These are phyloP conservation scores for Trypanosoma avium DNA, from an alignment of 208 protist genomes.

Conservation along the genomic window DNA sequence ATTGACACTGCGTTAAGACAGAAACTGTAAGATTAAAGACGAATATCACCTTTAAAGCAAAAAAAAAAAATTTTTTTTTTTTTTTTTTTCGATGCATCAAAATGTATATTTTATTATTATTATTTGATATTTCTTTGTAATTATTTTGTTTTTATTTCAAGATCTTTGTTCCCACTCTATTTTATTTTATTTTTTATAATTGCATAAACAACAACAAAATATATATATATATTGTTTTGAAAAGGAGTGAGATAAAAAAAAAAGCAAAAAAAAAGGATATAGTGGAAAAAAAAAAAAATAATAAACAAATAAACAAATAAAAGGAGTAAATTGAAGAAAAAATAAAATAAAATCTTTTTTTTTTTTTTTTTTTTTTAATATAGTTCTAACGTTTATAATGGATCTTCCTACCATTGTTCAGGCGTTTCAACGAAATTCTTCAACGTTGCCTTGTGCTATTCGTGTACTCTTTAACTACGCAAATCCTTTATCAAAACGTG, in stretches of 20 bases:
- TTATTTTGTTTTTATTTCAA: too few species aligned
- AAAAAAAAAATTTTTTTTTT: too few species aligned
- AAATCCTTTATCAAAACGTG: constrained; percentile 71
- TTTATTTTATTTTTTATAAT: too few species aligned
- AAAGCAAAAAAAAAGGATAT: not conserved
- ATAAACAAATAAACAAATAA: constrained; percentile 23
- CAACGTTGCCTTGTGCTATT: constrained; percentile 35
- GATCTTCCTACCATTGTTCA: constrained; percentile 51
- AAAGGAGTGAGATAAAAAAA: not conserved
- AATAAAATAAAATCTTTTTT: constrained; percentile 13
- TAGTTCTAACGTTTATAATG: constrained; percentile 34
- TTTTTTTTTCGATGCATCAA: too few species aligned
- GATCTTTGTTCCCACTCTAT: too few species aligned
- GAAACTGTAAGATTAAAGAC: too few species aligned
- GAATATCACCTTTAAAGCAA: too few species aligned
- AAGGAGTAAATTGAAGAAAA: constrained; percentile 5
- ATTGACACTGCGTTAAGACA: too few species aligned
- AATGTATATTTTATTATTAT: too few species aligned
- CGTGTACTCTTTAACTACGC: constrained; percentile 67
- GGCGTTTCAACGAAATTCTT: constrained; percentile 46
- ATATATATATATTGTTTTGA: not conserved
- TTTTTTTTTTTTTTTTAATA: constrained; percentile 24
- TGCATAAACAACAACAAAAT: not conserved
- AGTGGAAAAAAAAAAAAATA: constrained; percentile 10
- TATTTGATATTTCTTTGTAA: too few species aligned